Conservation (phyloP, 2,329 filamentous ascomycete species). For the Zymoseptoria ardabiliae region DNA sequence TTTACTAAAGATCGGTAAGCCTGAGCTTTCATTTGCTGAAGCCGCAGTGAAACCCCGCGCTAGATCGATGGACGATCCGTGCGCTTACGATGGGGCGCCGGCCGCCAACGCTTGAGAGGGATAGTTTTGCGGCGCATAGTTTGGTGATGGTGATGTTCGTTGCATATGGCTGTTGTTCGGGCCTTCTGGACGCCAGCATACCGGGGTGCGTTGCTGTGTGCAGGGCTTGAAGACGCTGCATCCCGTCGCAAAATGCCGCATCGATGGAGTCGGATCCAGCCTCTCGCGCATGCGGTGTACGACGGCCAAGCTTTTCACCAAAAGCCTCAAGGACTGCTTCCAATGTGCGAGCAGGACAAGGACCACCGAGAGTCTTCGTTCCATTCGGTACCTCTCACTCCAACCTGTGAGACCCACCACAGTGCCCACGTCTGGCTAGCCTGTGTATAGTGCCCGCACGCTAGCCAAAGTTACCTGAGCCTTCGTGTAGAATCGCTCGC, state of each 20-base stretch:
- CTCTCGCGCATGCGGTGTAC: neutral
- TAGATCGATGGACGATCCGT: neutral
- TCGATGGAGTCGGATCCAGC: neutral
- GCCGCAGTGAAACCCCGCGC: neutral
- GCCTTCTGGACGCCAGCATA: neutral
- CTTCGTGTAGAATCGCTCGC: neutral
- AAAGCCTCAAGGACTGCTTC: neutral
- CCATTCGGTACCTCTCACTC: neutral
- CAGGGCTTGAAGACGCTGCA: neutral
- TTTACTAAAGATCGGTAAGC: neutral
- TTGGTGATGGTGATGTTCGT: neutral
- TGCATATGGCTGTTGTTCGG: neutral
- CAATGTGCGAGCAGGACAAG: neutral
- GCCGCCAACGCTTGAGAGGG: neutral
- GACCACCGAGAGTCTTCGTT: neutral
- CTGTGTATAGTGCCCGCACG: neutral
- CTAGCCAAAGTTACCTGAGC: neutral
- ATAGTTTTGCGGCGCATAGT: neutral
- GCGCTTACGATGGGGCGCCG: neutral
- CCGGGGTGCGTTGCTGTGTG: neutral
- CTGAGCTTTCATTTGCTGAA: conserved; percentile 1
- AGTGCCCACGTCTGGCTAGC: neutral
- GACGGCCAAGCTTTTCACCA: neutral
- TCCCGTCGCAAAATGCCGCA: neutral
- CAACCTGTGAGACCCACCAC: neutral